phyloP scores from a whole-genome alignment of 805 yeast genomes.

The Metschnikowia sp. region DNA sequence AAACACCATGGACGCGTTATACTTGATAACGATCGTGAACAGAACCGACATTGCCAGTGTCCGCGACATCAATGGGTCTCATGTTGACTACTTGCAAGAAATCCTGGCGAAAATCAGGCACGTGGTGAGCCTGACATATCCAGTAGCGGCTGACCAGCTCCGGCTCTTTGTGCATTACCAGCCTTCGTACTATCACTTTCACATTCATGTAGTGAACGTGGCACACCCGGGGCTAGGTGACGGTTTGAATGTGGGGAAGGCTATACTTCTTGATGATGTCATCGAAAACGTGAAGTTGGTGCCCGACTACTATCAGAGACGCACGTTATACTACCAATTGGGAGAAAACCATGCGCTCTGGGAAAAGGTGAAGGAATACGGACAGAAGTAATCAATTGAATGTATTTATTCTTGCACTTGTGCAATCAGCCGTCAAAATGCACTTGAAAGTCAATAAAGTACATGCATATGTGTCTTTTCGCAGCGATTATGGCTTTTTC shows the following conservation, averaged over 20 bases:
- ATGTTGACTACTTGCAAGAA: slow-evolving; percentile 54
- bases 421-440: too few species aligned
- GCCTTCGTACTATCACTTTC: slow-evolving; percentile 95
- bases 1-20: slow-evolving; percentile 60
- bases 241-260: slow-evolving; percentile 74
- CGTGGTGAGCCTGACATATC: slow-evolving; percentile 38
- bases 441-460: too few species aligned
- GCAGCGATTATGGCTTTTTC: too few species aligned
- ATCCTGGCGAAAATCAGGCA: slow-evolving; percentile 45
- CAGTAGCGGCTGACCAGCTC: slow-evolving; percentile 53
- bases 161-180: slow-evolving; percentile 88
- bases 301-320: slow-evolving; percentile 56
- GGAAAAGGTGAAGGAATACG: slow-evolving; percentile 23
- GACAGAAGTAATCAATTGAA: background rate
- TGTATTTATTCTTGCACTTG: too few species aligned
- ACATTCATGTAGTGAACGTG: slow-evolving; percentile 81
- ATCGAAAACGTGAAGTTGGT: slow-evolving; percentile 62
- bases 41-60: slow-evolving; percentile 67
- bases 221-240: slow-evolving; percentile 64
- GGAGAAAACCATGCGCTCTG: slow-evolving; percentile 81
- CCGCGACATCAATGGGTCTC: slow-evolving; percentile 64
- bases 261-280: slow-evolving; percentile 75
- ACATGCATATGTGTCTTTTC: too few species aligned
- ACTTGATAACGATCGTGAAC: slow-evolving; percentile 72
- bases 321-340: slow-evolving; percentile 60